Conservation (phyloP, 352 stramenopile species). For the Globisporangium orthogonon region DNA sequence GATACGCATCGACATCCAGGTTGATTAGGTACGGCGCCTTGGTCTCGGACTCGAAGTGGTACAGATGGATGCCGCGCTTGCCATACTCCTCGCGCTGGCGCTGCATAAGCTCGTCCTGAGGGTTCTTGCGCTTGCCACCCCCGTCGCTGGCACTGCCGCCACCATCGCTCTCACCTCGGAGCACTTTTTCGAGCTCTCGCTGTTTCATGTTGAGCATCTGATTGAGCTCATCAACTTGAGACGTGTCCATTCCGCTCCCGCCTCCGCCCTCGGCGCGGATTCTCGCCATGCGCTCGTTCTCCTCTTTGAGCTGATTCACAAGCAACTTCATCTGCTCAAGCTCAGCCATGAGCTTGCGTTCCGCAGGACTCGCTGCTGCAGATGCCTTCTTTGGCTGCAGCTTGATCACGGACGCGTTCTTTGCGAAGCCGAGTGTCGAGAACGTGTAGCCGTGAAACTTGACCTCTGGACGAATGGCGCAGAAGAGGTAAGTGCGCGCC, state of each 20-base stretch:
- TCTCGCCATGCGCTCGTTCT: constrained; percentile 78
- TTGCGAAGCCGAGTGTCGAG: constrained; percentile 91
- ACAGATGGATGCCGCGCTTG: constrained; percentile 85
- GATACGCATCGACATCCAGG: constrained; percentile 91
- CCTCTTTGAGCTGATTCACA: constrained; percentile 72
- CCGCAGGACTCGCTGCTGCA: constrained; percentile 80
- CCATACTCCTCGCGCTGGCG: constrained; percentile 88
- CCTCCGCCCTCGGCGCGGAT: constrained; percentile 25
- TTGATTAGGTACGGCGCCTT: constrained; percentile 89
- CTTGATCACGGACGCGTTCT: constrained; percentile 93
- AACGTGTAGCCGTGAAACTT: constrained; percentile 93
- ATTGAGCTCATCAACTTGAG: constrained; percentile 56
- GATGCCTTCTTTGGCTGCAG: constrained; percentile 93
- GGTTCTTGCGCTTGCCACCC: constrained; percentile 28
- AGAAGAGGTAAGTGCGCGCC: constrained; percentile 91
- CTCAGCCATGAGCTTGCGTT: constrained; percentile 92
- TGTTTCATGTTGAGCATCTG: constrained; percentile 67
- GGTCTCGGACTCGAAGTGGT: constrained; percentile 86
- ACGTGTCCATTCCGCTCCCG: constrained; percentile 10
- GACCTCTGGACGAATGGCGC: constrained; percentile 90
- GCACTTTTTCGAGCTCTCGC: constrained; percentile 59
- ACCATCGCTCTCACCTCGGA: constrained; percentile 44
- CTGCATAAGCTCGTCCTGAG: constrained; percentile 84
- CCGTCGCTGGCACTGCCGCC: constrained; percentile 13
- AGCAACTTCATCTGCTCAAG: constrained; percentile 92